Conservation (phyloP, 2,329 filamentous ascomycete species). For the Tolypocladium pustulatum region DNA sequence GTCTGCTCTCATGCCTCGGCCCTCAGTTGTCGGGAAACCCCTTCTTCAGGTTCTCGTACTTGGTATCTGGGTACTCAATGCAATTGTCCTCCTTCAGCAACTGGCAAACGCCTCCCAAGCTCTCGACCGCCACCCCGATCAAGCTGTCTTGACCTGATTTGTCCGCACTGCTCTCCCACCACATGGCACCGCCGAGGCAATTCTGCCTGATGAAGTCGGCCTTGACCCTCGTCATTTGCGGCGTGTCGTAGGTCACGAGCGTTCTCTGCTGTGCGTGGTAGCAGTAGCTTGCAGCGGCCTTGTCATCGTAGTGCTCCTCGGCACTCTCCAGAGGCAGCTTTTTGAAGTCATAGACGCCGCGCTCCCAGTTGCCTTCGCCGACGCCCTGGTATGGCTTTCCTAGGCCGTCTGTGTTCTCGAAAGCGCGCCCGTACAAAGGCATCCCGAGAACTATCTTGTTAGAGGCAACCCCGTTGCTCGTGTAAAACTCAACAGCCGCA, state of each 20-base stretch:
- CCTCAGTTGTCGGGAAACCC: constrained; percentile 39
- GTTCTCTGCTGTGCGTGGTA: constrained; percentile 53
- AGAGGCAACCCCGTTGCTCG: constrained; percentile 48
- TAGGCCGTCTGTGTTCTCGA: constrained; percentile 65
- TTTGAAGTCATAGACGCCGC: constrained; percentile 83
- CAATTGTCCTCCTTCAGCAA: constrained; percentile 48
- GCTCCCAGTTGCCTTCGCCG: constrained; percentile 75
- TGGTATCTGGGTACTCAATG: constrained; percentile 51
- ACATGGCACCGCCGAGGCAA: constrained; percentile 83
- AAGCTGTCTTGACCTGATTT: constrained; percentile 54
- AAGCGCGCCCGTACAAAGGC: constrained; percentile 84
- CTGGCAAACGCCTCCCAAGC: constrained; percentile 39
- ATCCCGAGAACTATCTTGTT: constrained; percentile 80
- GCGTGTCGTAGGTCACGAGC: constrained; percentile 73
- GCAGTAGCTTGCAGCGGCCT: constrained; percentile 63
- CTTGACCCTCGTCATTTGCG: constrained; percentile 57
- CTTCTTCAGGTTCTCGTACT: constrained; percentile 59
- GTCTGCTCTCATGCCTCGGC: not conserved
- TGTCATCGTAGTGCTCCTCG: constrained; percentile 51
- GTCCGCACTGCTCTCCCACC: constrained; percentile 87
- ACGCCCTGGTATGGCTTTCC: constrained; percentile 61
- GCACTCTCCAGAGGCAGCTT: constrained; percentile 61
- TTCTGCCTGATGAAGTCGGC: constrained; percentile 56
- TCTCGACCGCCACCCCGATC: constrained; percentile 52
- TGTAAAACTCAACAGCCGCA: constrained; percentile 62